These are phyloP conservation scores for Infundibulicybe gibba DNA, from an alignment of 768 basidiomycete genomes.

Conservation along the genomic window DNA sequence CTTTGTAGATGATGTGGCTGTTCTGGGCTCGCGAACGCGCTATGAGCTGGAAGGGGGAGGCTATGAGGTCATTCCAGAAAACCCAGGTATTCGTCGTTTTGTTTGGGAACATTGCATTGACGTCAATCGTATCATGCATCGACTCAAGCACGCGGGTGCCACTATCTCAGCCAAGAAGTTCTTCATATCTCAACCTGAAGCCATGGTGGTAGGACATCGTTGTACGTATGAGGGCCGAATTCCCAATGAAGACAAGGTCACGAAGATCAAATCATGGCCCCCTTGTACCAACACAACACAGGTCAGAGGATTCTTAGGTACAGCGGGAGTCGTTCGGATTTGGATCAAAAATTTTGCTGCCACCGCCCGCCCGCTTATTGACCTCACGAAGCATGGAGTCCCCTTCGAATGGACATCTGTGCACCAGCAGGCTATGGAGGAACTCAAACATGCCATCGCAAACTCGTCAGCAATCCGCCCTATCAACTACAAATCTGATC, in stretches of 20 bases:
- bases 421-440: constrained; percentile 13
- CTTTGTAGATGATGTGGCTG: constrained; percentile 20
- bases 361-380: constrained; percentile 2
- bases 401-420: constrained; percentile 17
- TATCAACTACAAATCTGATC: constrained; percentile 21
- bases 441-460: constrained; percentile 10
- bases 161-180: constrained; percentile 22
- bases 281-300: constrained; percentile 7
- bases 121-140: constrained; percentile 28
- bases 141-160: constrained; percentile 21
- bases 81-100: constrained; percentile 23
- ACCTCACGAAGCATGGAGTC: constrained; percentile 9
- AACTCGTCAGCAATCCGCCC: constrained; percentile 14
- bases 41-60: constrained; percentile 12
- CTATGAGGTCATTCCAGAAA: constrained; percentile 16
- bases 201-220: constrained; percentile 27
- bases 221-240: constrained; percentile 28
- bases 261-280: constrained; percentile 19
- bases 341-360: constrained; percentile 17
- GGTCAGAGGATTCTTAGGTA: constrained; percentile 14
- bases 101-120: constrained; percentile 33
- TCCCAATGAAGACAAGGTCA: constrained; percentile 17
- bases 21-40: constrained; percentile 16
- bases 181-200: neutral
- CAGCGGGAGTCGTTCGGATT: constrained; percentile 7